These are phyloP conservation scores for Penicillium crystallinum DNA, from an alignment of 495 filamentous ascomycete species.

Conservation along the genomic window DNA sequence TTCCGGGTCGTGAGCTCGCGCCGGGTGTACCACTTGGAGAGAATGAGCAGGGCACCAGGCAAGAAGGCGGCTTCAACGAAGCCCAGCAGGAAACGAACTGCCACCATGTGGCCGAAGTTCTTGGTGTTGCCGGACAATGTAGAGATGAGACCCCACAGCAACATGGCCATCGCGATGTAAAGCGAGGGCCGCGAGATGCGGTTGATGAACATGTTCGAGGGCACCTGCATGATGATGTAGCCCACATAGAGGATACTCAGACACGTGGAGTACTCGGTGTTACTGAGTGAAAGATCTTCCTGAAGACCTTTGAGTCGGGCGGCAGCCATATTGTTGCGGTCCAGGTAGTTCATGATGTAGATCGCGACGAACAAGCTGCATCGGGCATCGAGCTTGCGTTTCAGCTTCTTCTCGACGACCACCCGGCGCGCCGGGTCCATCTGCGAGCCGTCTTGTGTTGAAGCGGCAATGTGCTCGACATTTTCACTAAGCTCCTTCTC, in stretches of 20 bases:
- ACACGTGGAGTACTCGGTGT: slow-evolving; percentile 51
- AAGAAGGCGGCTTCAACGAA: slow-evolving; percentile 50
- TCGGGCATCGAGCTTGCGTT: slow-evolving; percentile 30
- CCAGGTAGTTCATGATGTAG: slow-evolving; percentile 37
- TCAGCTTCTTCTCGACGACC: slow-evolving; percentile 27
- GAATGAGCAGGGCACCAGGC: slow-evolving; percentile 39
- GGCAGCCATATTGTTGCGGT: slow-evolving; percentile 52
- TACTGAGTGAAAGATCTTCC: slow-evolving; percentile 39
- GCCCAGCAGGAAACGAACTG: slow-evolving; percentile 62
- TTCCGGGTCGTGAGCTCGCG: slow-evolving; percentile 39
- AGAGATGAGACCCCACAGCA: slow-evolving; percentile 63
- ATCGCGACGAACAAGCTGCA: slow-evolving; percentile 29
- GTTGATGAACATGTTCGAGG: slow-evolving; percentile 40
- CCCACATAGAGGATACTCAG: slow-evolving; percentile 67
- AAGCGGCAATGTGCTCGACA: slow-evolving; percentile 18
- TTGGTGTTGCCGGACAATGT: slow-evolving; percentile 49
- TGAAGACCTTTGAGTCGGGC: slow-evolving; percentile 49
- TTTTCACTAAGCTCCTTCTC: slow-evolving; percentile 20
- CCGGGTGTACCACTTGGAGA: slow-evolving; percentile 46
- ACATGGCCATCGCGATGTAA: slow-evolving; percentile 60
- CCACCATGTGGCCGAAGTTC: slow-evolving; percentile 54
- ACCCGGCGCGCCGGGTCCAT: slow-evolving; percentile 22
- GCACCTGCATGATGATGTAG: slow-evolving; percentile 31
- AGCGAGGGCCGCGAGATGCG: slow-evolving; percentile 47
- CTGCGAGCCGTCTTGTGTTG: slow-evolving; percentile 8